Evolutionary conservation across 805 yeast species (phyloP).

Genomic region (Wickerhamiella parazyma): DNA sequence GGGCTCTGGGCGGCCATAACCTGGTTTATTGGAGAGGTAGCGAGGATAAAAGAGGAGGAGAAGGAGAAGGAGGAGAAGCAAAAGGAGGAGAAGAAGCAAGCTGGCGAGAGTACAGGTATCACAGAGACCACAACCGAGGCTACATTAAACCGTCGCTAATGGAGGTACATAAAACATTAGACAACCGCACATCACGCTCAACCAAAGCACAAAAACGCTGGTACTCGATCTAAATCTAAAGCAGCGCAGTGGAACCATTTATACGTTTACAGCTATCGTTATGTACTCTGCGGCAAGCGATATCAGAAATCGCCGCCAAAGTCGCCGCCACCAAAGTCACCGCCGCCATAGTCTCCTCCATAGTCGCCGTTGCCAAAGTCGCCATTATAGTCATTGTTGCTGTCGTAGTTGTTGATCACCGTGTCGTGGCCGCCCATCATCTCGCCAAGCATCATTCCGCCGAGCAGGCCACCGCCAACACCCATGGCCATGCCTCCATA

Average conservation of each 20-base stretch:
- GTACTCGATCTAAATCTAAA: too few relatives aligned
- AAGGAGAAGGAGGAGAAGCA: constrained; percentile 11
- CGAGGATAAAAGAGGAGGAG: constrained; percentile 26
- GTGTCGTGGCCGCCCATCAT: constrained; percentile 14
- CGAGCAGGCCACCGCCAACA: constrained; percentile 22
- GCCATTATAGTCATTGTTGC: constrained; percentile 15
- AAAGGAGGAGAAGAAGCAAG: not conserved
- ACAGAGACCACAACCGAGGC: too few relatives aligned
- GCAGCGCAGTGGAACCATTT: too few relatives aligned
- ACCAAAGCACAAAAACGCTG: too few relatives aligned
- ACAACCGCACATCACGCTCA: too few relatives aligned
- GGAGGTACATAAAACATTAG: too few relatives aligned
- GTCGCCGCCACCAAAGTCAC: constrained; percentile 6
- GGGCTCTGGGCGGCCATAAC: constrained; percentile 66
- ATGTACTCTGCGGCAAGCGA: too few relatives aligned
- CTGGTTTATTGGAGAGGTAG: constrained; percentile 74
- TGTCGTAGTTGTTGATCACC: constrained; percentile 29
- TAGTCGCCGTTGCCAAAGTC: too few relatives aligned
- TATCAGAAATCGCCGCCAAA: constrained; percentile 9
- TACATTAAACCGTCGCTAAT: too few relatives aligned
- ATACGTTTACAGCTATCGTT: too few relatives aligned
- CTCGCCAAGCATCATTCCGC: constrained; percentile 22
- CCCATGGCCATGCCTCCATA: constrained; percentile 25
- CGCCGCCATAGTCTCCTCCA: constrained; percentile 12
- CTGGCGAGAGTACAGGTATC: not conserved